These are phyloP conservation scores for Margaritispora aquatica DNA, from an alignment of 495 filamentous ascomycete genomes.

Conservation along the genomic window DNA sequence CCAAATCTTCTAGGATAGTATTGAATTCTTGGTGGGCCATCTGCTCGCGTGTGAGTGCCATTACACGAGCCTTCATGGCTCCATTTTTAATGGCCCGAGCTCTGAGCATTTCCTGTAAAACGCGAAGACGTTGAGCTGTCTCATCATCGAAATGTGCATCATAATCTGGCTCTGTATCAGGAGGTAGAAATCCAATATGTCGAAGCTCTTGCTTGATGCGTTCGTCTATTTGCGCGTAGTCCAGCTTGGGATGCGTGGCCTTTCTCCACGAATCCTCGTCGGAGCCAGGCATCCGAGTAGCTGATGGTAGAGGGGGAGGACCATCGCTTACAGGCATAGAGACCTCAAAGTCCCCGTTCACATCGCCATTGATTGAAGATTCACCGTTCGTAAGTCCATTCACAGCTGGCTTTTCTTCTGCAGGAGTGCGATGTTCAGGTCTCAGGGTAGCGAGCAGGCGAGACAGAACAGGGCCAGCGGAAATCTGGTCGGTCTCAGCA, in stretches of 20 bases:
- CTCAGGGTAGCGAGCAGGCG: slow-evolving; percentile 80
- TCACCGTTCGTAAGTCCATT: slow-evolving; percentile 55
- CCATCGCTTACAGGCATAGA: slow-evolving; percentile 32
- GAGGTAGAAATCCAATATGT: slow-evolving; percentile 83
- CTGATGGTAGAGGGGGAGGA: slow-evolving; percentile 48
- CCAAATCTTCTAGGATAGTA: slow-evolving; percentile 94
- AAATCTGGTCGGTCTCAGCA: slow-evolving; percentile 85
- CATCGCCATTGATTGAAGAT: slow-evolving; percentile 41
- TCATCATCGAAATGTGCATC: slow-evolving; percentile 92
- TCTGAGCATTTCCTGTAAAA: slow-evolving; percentile 74
- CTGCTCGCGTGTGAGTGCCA: slow-evolving; percentile 78
- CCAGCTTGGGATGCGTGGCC: slow-evolving; percentile 56
- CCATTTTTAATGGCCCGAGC: slow-evolving; percentile 80
- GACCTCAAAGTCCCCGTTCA: slow-evolving; percentile 35
- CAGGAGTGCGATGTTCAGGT: slow-evolving; percentile 65
- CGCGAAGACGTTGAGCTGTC: slow-evolving; percentile 79
- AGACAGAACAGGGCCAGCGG: slow-evolving; percentile 74
- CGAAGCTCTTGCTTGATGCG: slow-evolving; percentile 85
- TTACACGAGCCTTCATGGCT: slow-evolving; percentile 77
- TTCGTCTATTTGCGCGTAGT: slow-evolving; percentile 81
- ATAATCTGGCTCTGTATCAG: slow-evolving; percentile 65
- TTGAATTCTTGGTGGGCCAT: slow-evolving; percentile 95
- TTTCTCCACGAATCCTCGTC: slow-evolving; percentile 52
- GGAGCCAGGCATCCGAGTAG: slow-evolving; percentile 72
- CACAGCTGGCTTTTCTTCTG: slow-evolving; percentile 48